Percentiles rank a stretch among this genome's conserved stretches.
Evolutionary conservation across 1,139 yeast species (phyloP).

Genomic region (Insectozyma bohioensis): DNA sequence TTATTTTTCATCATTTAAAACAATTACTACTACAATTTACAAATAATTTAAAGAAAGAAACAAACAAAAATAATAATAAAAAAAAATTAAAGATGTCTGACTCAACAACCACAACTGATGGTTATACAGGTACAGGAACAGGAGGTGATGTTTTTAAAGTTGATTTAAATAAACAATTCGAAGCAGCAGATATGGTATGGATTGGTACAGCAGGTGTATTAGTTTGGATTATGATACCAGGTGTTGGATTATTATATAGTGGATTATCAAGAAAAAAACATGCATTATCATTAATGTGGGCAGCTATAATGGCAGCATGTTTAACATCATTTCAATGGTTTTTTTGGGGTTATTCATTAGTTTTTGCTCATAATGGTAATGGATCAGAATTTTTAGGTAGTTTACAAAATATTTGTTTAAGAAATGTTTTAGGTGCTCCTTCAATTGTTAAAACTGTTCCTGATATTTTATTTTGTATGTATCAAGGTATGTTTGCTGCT

Average conservation of each 20-base stretch:
- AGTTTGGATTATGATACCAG: conserved; percentile 95
- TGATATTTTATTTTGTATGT: conserved; percentile 82
- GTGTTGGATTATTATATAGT: conserved; percentile 85
- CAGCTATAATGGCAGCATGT: conserved; percentile 86
- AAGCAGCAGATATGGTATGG: conserved; percentile 85
- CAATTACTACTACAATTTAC: no score
- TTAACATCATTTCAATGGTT: conserved; percentile 91
- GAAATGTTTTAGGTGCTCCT: conserved; percentile 80
- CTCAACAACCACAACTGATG: no score
- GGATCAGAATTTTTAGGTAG: conserved; percentile 74
- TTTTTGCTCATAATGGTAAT: conserved; percentile 69
- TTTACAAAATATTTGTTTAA: conserved; percentile 75
- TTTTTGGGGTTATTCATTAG: conserved; percentile 93
- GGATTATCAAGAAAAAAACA: conserved; percentile 92
- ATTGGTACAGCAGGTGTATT: conserved; percentile 71
- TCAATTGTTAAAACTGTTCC: conserved; percentile 69
- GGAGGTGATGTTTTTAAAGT: conserved; percentile 79
- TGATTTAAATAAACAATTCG: conserved; percentile 73
- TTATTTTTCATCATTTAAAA: no score
- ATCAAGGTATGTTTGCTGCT: conserved; percentile 95
- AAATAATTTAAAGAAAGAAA: no score
- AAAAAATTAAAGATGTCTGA: conserved; percentile 5
- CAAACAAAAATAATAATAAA: no score
- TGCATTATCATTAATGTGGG: conserved; percentile 88
- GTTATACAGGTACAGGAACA: conserved; percentile 54